phyloP scores from a whole-genome alignment of 768 basidiomycete species.

The Lentinula lateritia region DNA sequence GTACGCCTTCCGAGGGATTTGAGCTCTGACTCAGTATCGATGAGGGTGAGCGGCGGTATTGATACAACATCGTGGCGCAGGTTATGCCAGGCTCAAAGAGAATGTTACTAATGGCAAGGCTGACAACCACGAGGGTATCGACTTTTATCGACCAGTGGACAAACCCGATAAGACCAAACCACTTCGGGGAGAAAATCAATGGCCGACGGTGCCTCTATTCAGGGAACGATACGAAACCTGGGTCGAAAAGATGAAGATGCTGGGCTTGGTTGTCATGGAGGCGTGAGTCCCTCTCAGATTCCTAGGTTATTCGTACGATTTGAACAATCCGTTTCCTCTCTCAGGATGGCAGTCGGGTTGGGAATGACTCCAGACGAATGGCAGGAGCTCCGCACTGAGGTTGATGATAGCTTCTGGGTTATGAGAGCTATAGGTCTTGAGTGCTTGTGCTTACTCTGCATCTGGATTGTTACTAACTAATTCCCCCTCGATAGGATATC shows the following conservation, averaged over 20 bases:
- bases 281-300: constrained; percentile 47
- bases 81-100: constrained; percentile 76
- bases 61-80: constrained; percentile 30
- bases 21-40: background rate
- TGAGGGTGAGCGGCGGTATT: background rate
- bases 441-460: constrained; percentile 2
- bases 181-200: constrained; percentile 85
- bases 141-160: constrained; percentile 73
- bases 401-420: constrained; percentile 87
- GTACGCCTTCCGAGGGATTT: constrained; percentile 28
- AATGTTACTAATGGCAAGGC: constrained; percentile 83
- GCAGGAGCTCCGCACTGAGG: constrained; percentile 56
- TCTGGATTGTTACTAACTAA: background rate
- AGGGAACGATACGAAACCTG: constrained; percentile 62
- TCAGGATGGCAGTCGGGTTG: constrained; percentile 77
- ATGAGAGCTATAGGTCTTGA: constrained; percentile 73
- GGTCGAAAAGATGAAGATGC: constrained; percentile 79
- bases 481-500: constrained; percentile 55
- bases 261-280: constrained; percentile 82
- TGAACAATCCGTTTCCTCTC: background rate
- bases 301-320: background rate
- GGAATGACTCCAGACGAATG: constrained; percentile 71
- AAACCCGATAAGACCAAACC: constrained; percentile 64
- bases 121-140: constrained; percentile 82
- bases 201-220: constrained; percentile 63